A percentile compares a stretch with the other conserved stretches of the same genome.
phyloP scores from a whole-genome alignment of 139 green algal genomes.

The Yamagishiella unicocca region DNA sequence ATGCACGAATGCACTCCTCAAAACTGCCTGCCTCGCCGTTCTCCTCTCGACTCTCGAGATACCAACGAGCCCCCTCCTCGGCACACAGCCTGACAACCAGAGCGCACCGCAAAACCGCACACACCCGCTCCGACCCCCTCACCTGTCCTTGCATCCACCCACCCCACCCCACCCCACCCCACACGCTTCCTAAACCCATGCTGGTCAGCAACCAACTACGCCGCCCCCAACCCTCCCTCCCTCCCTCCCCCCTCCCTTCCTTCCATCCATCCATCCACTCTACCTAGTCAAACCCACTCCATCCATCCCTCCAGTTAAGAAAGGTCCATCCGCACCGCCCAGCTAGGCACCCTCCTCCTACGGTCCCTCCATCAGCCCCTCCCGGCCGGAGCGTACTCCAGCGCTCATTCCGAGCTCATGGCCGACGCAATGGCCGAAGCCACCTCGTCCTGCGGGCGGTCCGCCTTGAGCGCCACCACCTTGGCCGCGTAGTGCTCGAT shows the following conservation, averaged over 20 bases:
- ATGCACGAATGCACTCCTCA: too few relatives aligned
- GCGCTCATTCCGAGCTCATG: constrained; percentile 7
- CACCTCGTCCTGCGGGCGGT: constrained; percentile 71
- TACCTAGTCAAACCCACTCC: neutral
- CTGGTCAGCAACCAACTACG: too few relatives aligned
- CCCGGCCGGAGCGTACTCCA: neutral
- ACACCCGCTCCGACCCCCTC: too few relatives aligned
- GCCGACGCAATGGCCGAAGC: constrained; percentile 73
- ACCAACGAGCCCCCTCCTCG: too few relatives aligned
- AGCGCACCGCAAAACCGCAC: too few relatives aligned
- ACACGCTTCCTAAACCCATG: too few relatives aligned
- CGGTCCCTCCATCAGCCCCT: neutral
- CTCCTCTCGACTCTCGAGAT: too few relatives aligned
- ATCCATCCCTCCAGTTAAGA: neutral
- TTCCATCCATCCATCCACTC: neutral
- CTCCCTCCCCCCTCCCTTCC: neutral
- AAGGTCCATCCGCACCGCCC: neutral
- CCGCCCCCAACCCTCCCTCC: too few relatives aligned
- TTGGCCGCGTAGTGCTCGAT: constrained; percentile 70
- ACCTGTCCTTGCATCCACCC: too few relatives aligned
- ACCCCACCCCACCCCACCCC: too few relatives aligned
- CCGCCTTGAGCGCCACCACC: constrained; percentile 76
- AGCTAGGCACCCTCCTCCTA: neutral
- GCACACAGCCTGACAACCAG: too few relatives aligned
- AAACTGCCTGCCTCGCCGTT: too few relatives aligned